Evolutionary conservation across 441 rosid species (phyloP).

Genomic region (Pelargonium fulgidum): DNA sequence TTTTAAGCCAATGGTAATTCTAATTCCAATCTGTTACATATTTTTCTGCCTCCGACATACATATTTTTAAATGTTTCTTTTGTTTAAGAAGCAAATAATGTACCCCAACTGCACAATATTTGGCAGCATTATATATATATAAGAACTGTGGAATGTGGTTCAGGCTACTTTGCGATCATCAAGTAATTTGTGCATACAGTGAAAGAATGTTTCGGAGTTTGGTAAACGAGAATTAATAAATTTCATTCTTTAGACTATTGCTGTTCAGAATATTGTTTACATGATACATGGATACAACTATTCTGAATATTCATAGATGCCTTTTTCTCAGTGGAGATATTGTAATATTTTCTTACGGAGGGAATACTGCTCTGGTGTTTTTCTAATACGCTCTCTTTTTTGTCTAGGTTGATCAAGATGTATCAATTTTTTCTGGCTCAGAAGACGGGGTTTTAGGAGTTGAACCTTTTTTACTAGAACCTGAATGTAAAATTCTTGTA

Average conservation of each 20-base stretch:
- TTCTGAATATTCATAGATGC: neutral
- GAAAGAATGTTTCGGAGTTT: neutral
- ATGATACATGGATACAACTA: neutral
- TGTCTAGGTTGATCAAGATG: constrained; percentile 9
- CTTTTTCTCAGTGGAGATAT: constrained; percentile 6
- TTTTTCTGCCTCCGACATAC: neutral
- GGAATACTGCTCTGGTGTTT: constrained; percentile 1
- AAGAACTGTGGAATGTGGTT: neutral
- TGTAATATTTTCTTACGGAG: neutral
- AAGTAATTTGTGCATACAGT: neutral
- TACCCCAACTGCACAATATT: neutral
- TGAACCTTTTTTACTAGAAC: constrained; percentile 5
- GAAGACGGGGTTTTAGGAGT: constrained; percentile 4
- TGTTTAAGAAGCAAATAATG: neutral
- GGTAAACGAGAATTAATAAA: neutral
- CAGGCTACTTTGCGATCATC: neutral
- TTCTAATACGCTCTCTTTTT: constrained; percentile 1
- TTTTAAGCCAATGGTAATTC: neutral
- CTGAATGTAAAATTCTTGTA: constrained; percentile 2
- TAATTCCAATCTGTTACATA: neutral
- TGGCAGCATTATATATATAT: too few relatives aligned
- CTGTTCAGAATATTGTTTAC: neutral
- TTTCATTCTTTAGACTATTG: neutral
- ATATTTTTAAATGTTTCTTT: neutral
- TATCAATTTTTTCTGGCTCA: neutral